These are phyloP conservation scores for Phytophthora fragariaefolia DNA, from an alignment of 352 stramenopile genomes.

Conservation along the genomic window DNA sequence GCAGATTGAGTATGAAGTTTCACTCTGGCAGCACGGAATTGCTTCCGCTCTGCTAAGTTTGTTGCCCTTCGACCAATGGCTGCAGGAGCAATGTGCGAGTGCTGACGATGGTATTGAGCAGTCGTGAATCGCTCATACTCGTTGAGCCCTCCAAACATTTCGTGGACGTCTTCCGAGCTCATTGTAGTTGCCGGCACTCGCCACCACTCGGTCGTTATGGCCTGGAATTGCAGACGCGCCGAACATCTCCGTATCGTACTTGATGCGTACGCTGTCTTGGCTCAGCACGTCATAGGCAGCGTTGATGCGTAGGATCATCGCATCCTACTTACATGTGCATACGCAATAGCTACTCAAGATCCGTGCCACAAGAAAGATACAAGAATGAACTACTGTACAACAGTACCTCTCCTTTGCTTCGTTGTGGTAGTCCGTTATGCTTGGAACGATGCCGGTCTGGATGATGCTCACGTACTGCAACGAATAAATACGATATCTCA, in stretches of 20 bases:
- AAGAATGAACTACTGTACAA: not conserved
- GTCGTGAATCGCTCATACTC: not conserved
- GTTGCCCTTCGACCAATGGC: constrained; percentile 68
- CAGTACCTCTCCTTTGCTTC: not conserved
- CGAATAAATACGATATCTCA: constrained; percentile 31
- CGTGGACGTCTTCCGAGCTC: not conserved
- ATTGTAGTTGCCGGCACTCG: not conserved
- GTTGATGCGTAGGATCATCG: not conserved
- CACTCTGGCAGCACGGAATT: constrained; percentile 52
- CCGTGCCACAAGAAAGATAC: too few species aligned
- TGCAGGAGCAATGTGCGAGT: constrained; percentile 8
- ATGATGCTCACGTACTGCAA: not conserved
- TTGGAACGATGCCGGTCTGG: not conserved
- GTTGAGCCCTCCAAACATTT: not conserved
- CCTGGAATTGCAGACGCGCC: not conserved
- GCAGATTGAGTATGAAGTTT: constrained; percentile 67
- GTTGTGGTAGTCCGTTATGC: not conserved
- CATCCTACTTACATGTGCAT: not conserved
- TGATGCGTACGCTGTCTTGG: not conserved
- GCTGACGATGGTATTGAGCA: not conserved
- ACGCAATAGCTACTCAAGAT: not conserved
- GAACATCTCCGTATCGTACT: not conserved
- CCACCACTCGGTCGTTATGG: not conserved
- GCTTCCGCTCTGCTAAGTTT: constrained; percentile 70
- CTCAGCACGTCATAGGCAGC: not conserved